Evolutionary conservation across 352 stramenopile genomes (phyloP).

Genomic region (Phytophthora agathidicida): DNA sequence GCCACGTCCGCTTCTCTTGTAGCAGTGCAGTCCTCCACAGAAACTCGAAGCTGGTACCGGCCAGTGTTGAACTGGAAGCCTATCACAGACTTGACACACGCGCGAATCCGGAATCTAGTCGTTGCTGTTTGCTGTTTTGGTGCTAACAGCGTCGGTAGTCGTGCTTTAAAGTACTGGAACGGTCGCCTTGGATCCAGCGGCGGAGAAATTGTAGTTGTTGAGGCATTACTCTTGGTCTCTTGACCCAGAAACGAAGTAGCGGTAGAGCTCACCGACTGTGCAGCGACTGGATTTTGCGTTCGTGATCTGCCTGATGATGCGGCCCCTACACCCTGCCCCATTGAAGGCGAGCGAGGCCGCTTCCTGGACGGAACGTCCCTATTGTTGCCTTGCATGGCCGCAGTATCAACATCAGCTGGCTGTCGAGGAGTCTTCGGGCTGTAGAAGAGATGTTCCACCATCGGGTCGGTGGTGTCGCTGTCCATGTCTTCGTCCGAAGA

Average conservation of each 20-base stretch:
- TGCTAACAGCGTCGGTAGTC: slow-evolving; percentile 21
- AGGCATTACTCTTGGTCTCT: slow-evolving; percentile 3
- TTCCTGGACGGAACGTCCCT: slow-evolving; percentile 30
- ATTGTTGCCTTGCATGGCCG: neutral
- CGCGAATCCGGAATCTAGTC: slow-evolving; percentile 59
- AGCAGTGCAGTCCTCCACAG: slow-evolving; percentile 80
- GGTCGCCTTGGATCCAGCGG: slow-evolving; percentile 29
- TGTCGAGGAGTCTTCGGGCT: slow-evolving; percentile 66
- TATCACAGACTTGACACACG: slow-evolving; percentile 84
- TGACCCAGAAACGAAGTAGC: slow-evolving; percentile 15
- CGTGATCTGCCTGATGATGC: neutral
- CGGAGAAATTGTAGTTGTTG: neutral
- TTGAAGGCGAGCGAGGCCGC: slow-evolving; percentile 31
- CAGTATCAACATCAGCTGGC: neutral
- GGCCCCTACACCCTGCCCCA: slow-evolving; percentile 1
- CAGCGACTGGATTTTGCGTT: neutral
- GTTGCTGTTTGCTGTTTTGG: neutral
- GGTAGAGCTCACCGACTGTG: neutral
- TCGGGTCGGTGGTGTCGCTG: slow-evolving; percentile 76
- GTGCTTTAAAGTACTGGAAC: slow-evolving; percentile 65
- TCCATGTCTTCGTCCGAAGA: slow-evolving; percentile 63
- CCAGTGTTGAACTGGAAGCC: slow-evolving; percentile 82
- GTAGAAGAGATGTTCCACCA: slow-evolving; percentile 79
- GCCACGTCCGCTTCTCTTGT: slow-evolving; percentile 56
- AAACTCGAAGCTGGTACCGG: slow-evolving; percentile 70